These are phyloP conservation scores for Sicyos baderoa DNA, from an alignment of 306 rosid genomes.

Conservation along the genomic window DNA sequence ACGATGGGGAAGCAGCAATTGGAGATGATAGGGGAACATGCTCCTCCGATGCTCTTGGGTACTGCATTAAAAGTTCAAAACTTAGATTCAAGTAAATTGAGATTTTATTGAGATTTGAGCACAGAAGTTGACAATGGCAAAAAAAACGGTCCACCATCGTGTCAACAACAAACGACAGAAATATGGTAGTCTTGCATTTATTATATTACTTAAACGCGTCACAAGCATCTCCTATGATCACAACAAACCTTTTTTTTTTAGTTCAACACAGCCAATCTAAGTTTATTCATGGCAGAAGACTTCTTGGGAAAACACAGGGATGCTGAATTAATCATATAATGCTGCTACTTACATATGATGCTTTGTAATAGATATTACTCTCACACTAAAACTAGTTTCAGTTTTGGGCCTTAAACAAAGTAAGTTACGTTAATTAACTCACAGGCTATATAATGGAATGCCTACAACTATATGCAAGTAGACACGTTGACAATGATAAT, in stretches of 20 bases:
- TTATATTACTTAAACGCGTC: not conserved
- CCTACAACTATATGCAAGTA: constrained; percentile 7
- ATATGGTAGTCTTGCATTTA: not conserved
- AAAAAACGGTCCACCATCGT: not conserved
- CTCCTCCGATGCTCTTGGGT: constrained; percentile 72
- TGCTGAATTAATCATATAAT: constrained; percentile 2
- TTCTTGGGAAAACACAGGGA: not conserved
- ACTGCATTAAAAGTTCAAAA: constrained; percentile 45
- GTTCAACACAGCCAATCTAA: not conserved
- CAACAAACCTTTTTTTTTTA: not conserved
- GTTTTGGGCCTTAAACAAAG: not conserved
- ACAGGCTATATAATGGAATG: not conserved
- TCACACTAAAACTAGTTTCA: not conserved
- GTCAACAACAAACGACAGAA: not conserved
- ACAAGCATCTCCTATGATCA: not conserved
- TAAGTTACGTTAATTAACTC: not conserved
- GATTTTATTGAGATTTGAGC: not conserved
- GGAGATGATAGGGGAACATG: constrained; percentile 69
- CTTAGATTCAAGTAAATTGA: constrained; percentile 15
- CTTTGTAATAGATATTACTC: not conserved
- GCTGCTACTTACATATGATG: not conserved
- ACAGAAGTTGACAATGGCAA: not conserved
- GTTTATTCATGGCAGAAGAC: constrained; percentile 7
- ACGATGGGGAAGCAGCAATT: constrained; percentile 40
- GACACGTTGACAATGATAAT: not conserved